A percentile compares a stretch with the other conserved stretches of the same genome.
phyloP scores from a whole-genome alignment of 2,329 filamentous ascomycete genomes.

The Cryoendolithus antarcticus region DNA sequence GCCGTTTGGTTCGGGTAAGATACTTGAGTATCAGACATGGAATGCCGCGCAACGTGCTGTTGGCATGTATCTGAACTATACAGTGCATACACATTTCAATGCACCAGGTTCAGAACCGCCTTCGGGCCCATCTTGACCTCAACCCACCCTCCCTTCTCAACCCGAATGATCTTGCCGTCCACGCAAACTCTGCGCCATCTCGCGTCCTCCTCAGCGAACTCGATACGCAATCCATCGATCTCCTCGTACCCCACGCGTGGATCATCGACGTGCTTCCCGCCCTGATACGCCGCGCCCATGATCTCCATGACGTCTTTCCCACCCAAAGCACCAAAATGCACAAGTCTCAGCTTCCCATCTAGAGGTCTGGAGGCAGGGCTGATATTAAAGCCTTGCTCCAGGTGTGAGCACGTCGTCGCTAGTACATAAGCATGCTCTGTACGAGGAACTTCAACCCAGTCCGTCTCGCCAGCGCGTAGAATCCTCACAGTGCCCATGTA shows the following conservation, averaged over 20 bases:
- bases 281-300: conserved; percentile 53
- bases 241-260: conserved; percentile 56
- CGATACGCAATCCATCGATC: conserved; percentile 54
- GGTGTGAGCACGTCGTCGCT: conserved; percentile 61
- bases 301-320: conserved; percentile 61
- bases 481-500: conserved; percentile 44
- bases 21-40: too few relatives aligned
- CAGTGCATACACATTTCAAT: too few relatives aligned
- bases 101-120: conserved; percentile 15
- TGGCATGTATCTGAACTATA: too few relatives aligned
- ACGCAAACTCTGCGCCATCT: conserved; percentile 79
- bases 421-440: conserved; percentile 63
- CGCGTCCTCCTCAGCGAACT: conserved; percentile 53
- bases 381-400: conserved; percentile 73
- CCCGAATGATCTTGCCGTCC: conserved; percentile 75
- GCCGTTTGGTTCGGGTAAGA: too few relatives aligned
- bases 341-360: conserved; percentile 56
- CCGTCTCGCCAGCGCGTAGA: conserved; percentile 15
- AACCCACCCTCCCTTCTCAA: conserved; percentile 61
- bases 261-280: conserved; percentile 42
- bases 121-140: conserved; percentile 42
- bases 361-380: conserved; percentile 60
- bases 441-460: conserved; percentile 27
- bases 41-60: too few relatives aligned
- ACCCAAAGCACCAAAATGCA: conserved; percentile 59